Evolutionary conservation across 2,329 filamentous ascomycete species (phyloP).

Genomic region (Neurospora sp.): DNA sequence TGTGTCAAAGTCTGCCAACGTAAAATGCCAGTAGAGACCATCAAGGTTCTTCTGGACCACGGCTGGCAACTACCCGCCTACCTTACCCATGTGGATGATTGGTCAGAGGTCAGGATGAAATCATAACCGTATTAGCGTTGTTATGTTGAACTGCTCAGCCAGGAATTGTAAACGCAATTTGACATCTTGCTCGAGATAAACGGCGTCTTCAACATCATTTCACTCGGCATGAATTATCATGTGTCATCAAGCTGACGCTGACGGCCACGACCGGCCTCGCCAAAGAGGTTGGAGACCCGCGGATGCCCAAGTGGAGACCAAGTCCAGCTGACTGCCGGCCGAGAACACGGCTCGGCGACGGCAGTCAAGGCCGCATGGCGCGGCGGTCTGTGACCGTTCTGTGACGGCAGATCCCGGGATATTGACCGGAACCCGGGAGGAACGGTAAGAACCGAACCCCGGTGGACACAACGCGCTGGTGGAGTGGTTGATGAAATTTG

Average conservation of each 20-base stretch:
- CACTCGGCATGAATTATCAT: neutral
- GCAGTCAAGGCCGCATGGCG: neutral
- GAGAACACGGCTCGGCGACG: neutral
- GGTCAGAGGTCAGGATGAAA: neutral
- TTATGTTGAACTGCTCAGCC: neutral
- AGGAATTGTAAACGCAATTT: neutral
- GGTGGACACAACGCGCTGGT: neutral
- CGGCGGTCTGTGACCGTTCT: neutral
- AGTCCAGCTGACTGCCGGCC: neutral
- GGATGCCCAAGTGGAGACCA: neutral
- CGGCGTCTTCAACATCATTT: neutral
- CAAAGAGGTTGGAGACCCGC: neutral
- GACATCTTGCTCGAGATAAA: neutral
- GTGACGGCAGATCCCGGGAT: neutral
- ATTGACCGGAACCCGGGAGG: neutral
- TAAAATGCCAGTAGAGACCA: neutral
- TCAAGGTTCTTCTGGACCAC: neutral
- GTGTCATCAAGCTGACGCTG: neutral
- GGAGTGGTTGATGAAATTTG: neutral
- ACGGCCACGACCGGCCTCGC: neutral
- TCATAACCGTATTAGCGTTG: neutral
- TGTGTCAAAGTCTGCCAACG: neutral
- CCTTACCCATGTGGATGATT: neutral
- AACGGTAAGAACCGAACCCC: neutral
- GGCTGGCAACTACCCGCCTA: neutral